These are phyloP conservation scores for Pezicula rhizophila DNA, from an alignment of 2,329 filamentous ascomycete genomes.

Conservation along the genomic window DNA sequence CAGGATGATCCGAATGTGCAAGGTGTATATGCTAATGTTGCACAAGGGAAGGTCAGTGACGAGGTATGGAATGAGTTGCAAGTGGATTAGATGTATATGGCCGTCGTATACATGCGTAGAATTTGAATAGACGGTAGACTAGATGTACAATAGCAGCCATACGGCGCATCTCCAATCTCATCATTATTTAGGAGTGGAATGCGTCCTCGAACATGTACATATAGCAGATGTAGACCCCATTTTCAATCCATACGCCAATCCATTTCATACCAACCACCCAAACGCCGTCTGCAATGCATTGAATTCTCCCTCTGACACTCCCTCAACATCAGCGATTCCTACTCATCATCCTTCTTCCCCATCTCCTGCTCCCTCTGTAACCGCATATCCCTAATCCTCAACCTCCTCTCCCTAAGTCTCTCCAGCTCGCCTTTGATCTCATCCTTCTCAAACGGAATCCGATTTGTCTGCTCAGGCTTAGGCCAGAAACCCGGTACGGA, in stretches of 20 bases:
- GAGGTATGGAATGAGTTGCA: slow-evolving; percentile 49
- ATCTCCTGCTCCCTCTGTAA: slow-evolving; percentile 17
- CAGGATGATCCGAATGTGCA: slow-evolving; percentile 69
- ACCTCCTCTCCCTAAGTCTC: slow-evolving; percentile 22
- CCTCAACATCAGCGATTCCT: neutral
- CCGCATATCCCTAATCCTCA: slow-evolving; percentile 29
- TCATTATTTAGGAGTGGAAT: slow-evolving; percentile 12
- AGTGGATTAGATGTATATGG: slow-evolving; percentile 39
- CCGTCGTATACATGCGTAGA: neutral
- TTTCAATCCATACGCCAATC: slow-evolving; percentile 1
- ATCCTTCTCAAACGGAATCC: slow-evolving; percentile 69
- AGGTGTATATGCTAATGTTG: slow-evolving; percentile 69
- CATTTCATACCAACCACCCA: slow-evolving; percentile 1
- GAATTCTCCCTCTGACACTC: slow-evolving; percentile 2
- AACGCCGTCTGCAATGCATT: neutral
- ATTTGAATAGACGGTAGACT: slow-evolving; percentile 4
- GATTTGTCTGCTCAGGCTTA: slow-evolving; percentile 68
- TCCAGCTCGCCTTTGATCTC: slow-evolving; percentile 70
- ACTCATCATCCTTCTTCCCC: neutral
- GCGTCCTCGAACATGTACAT: neutral
- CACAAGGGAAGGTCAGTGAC: slow-evolving; percentile 43
- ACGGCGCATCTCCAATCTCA: slow-evolving; percentile 9
- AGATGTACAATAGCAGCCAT: slow-evolving; percentile 6
- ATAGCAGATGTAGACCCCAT: neutral
- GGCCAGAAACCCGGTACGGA: slow-evolving; percentile 91